These are phyloP conservation scores for Aurifilum marmelostoma DNA, from an alignment of 2,329 filamentous ascomycete genomes.

Conservation along the genomic window DNA sequence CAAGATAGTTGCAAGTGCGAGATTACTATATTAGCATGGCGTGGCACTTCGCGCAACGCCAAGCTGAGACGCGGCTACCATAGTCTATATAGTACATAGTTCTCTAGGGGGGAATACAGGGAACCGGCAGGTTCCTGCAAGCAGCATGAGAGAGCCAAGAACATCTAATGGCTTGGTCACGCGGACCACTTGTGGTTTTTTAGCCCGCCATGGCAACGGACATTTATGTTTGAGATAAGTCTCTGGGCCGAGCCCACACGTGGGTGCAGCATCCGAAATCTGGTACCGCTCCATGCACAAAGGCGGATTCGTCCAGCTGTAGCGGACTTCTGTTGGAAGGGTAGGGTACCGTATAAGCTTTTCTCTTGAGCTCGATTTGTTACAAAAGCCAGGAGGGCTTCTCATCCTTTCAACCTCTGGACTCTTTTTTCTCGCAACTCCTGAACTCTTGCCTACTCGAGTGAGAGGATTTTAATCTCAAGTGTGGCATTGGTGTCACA, in stretches of 20 bases:
- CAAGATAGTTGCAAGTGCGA: not conserved
- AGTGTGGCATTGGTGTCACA: not conserved
- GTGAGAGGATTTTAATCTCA: too few relatives aligned
- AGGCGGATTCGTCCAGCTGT: not conserved
- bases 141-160: constrained; percentile 2
- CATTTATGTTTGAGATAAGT: not conserved
- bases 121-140: not conserved
- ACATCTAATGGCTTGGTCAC: not conserved
- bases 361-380: not conserved
- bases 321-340: not conserved
- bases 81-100: not conserved
- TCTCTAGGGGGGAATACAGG: not conserved
- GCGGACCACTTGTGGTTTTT: not conserved
- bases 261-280: constrained; percentile 3
- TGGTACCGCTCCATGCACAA: not conserved
- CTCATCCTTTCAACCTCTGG: not conserved
- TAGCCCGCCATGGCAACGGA: not conserved
- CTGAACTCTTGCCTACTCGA: not conserved
- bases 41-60: not conserved
- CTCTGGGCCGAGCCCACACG: not conserved
- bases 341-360: too few relatives aligned
- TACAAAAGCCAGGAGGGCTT: not conserved
- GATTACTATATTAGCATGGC: not conserved
- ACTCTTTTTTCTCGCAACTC: not conserved
- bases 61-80: not conserved